phyloP scores from a whole-genome alignment of 768 basidiomycete species.

The Lenzites betulinus region DNA sequence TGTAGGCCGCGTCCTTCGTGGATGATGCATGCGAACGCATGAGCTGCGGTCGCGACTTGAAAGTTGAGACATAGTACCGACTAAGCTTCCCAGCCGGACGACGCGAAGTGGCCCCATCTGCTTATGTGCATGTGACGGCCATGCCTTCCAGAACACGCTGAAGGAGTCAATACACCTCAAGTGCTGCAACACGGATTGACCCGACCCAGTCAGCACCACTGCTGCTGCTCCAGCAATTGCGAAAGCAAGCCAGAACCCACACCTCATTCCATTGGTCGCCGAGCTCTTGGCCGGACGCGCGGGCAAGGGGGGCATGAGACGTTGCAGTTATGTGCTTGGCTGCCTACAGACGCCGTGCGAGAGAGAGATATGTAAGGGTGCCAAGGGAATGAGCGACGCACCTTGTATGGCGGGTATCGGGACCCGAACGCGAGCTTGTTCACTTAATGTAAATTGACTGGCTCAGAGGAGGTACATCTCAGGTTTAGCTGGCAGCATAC shows the following conservation, averaged over 20 bases:
- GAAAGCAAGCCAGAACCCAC: background rate
- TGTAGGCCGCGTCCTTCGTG: no score
- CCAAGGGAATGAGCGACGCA: background rate
- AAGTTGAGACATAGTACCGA: no score
- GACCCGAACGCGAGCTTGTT: constrained; percentile 12
- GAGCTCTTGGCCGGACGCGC: background rate
- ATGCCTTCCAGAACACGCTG: no score
- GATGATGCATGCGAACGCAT: no score
- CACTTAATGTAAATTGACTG: background rate
- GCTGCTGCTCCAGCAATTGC: background rate
- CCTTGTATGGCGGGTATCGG: constrained; percentile 20
- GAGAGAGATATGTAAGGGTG: background rate
- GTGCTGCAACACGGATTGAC: background rate
- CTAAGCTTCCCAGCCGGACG: no score
- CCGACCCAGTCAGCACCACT: background rate
- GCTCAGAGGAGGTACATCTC: background rate
- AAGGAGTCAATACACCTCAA: background rate
- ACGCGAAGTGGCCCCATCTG: no score
- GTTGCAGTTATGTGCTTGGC: background rate
- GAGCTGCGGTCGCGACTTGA: no score
- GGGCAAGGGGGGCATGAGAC: constrained; percentile 1
- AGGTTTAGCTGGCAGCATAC: constrained; percentile 21
- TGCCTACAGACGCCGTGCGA: no score
- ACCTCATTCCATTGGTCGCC: background rate
- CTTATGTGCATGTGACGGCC: no score